Evolutionary conservation across 108 stramenopile genomes (phyloP).

Genomic region (Aurantiochytrium sp.): DNA sequence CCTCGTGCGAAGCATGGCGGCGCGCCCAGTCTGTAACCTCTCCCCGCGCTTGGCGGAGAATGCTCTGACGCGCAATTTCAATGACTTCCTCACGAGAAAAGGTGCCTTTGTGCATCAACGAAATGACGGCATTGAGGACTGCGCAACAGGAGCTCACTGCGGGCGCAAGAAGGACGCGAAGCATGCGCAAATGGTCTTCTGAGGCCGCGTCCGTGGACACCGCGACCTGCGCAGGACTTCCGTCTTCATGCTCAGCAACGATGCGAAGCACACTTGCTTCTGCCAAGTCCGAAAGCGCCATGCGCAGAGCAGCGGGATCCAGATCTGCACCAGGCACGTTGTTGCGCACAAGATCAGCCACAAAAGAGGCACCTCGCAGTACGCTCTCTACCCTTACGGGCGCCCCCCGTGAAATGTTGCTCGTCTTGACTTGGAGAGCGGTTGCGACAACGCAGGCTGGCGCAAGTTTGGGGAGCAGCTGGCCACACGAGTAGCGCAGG

Average conservation of each 20-base stretch:
- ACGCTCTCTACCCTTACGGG: not conserved
- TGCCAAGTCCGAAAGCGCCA: not conserved
- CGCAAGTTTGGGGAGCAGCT: not conserved
- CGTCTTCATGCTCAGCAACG: not conserved
- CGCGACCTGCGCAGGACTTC: not conserved
- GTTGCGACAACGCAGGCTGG: not conserved
- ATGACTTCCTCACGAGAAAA: not conserved
- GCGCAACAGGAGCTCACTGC: not conserved
- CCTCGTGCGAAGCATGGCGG: not conserved
- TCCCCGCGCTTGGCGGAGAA: not conserved
- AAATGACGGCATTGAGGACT: not conserved
- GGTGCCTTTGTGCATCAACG: not conserved
- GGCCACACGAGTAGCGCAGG: not conserved
- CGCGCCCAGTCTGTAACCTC: not conserved
- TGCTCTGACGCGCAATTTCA: not conserved
- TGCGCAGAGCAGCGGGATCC: not conserved
- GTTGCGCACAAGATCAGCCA: not conserved
- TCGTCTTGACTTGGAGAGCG: not conserved
- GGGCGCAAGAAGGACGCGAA: slow-evolving; percentile 6
- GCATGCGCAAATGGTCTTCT: not conserved
- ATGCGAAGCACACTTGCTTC: not conserved
- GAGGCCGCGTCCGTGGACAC: not conserved
- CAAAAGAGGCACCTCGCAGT: not conserved
- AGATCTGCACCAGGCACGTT: not conserved
- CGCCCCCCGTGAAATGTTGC: not conserved